A percentile compares a stretch with the other conserved stretches of the same genome.
Evolutionary conservation across 352 stramenopile genomes (phyloP).

Genomic region (Globisporangium heterothallicum): DNA sequence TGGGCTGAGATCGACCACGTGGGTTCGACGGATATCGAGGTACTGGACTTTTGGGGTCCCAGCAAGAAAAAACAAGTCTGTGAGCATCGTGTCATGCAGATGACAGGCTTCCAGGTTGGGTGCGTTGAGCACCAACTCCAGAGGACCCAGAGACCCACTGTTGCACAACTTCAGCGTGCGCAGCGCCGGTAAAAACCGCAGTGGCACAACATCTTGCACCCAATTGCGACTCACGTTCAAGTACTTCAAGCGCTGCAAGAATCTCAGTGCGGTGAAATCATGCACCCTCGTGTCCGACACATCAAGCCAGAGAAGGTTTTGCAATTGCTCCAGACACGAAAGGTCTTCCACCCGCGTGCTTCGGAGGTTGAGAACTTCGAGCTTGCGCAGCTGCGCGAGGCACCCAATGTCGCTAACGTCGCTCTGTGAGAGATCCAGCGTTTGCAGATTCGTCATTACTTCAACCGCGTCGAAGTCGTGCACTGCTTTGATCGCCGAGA

Average conservation of each 20-base stretch:
- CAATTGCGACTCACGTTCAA: conserved; percentile 48
- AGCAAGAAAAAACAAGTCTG: conserved; percentile 28
- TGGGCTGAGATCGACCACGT: conserved; percentile 26
- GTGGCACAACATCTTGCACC: conserved; percentile 23
- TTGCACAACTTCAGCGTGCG: conserved; percentile 31
- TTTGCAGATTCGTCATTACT: conserved; percentile 9
- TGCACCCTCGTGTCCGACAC: conserved; percentile 36
- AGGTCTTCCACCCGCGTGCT: conserved; percentile 28
- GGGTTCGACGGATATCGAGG: conserved; percentile 40
- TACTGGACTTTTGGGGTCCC: conserved; percentile 19
- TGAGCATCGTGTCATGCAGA: conserved; percentile 37
- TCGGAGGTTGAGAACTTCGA: conserved; percentile 16
- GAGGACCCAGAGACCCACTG: conserved; percentile 24
- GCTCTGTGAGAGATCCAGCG: conserved; percentile 29
- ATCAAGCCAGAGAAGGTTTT: conserved; percentile 26
- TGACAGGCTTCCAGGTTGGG: conserved; percentile 27
- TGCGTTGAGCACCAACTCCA: conserved; percentile 21
- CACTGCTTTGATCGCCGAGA: conserved; percentile 11
- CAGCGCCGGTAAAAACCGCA: conserved; percentile 24
- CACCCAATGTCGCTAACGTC: conserved; percentile 16
- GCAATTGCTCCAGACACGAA: conserved; percentile 20
- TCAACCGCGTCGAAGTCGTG: conserved; percentile 12
- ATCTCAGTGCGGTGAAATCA: conserved; percentile 25
- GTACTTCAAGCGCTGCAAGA: conserved; percentile 20
- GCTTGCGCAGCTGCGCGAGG: conserved; percentile 5